Evolutionary conservation across 1,284 basidiomycete genomes (phyloP).

Genomic region (Apiotrichum siamense): DNA sequence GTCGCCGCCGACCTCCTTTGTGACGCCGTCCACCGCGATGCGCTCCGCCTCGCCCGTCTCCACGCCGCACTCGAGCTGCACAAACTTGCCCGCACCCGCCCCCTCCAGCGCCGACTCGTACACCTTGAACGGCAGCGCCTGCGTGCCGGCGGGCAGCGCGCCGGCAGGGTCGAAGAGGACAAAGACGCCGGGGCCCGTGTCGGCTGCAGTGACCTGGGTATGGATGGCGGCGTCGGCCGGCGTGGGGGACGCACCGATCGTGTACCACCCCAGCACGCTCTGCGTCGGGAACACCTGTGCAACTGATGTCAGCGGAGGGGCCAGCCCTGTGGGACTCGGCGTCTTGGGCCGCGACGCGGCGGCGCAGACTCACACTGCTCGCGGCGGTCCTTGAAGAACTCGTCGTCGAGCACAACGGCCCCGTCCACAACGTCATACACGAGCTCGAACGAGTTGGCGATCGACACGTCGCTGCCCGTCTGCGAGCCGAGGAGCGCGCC

Average conservation of each 20-base stretch:
- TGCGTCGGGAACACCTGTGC: slow-evolving; percentile 96
- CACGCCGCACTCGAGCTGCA: slow-evolving; percentile 65
- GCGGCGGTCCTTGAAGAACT: slow-evolving; percentile 70
- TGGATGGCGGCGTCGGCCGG: slow-evolving; percentile 71
- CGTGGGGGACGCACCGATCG: slow-evolving; percentile 66
- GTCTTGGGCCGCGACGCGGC: no score
- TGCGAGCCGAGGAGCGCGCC: slow-evolving; percentile 94
- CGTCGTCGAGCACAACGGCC: slow-evolving; percentile 58
- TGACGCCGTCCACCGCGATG: slow-evolving; percentile 94
- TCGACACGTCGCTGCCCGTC: slow-evolving; percentile 86
- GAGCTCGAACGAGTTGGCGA: slow-evolving; percentile 93
- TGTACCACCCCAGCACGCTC: slow-evolving; percentile 96
- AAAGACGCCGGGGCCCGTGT: slow-evolving; percentile 45
- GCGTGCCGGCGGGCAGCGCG: slow-evolving; percentile 35
- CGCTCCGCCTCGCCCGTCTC: slow-evolving; percentile 97
- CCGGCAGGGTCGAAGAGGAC: slow-evolving; percentile 50
- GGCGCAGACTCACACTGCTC: slow-evolving; percentile 71
- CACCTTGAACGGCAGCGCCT: slow-evolving; percentile 76
- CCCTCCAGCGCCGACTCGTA: slow-evolving; percentile 79
- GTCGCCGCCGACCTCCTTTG: slow-evolving; percentile 61
- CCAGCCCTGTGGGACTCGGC: no score
- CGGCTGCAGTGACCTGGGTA: slow-evolving; percentile 62
- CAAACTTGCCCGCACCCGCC: slow-evolving; percentile 51
- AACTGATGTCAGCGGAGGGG: slow-evolving; percentile 54
- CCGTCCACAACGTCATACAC: slow-evolving; percentile 43